Evolutionary conservation across 2,329 filamentous ascomycete genomes (phyloP), one percentile per base, ranked within the genome.

Genomic region (Penicillium palitans): DNA sequence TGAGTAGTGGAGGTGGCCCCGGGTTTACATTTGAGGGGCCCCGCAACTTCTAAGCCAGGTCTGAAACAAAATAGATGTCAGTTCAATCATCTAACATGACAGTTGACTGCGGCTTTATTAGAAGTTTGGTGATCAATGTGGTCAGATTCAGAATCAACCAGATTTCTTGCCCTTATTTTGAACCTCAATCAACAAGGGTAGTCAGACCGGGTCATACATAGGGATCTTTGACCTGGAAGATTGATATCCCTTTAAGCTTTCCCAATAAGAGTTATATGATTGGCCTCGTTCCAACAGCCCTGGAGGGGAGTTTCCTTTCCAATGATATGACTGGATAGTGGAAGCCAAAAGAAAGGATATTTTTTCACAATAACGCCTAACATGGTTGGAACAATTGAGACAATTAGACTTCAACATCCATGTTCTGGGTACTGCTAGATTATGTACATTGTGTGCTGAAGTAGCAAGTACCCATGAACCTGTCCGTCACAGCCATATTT

Each of bases 381-480:
- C 27, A 48, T 27, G 41, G 25, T 46, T 42, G 50, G 50, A 24
- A 46, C 27, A 47, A 27, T 29, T 19, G 50, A 42, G 31, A 35
- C 27, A 19, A 42, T 58, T 21, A 50, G 42, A 54, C 45, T 39
- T 45, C 41, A 37, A 33, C 35, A 35, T 48, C 31, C 46, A 35
- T 42, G 55, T 48, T 42, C 44, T 33, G 55, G 50, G 37, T 41
- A 54, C 55, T 45, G 50, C 50, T 54, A 44, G 42, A 46, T 52
- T 54, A 58, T 58, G 29, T 58, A 58, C 55, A 58, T 57, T 6
- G 55, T 29, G 29, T 53, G 42, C 21, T 42, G 24, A 42, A 54
- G 35, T 42, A 48, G 44, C 42, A 31, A 44, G 55, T 46, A 48
- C 42, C 48, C 57, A 37, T 39, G 44, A 59, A 48, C 39, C 29